phyloP scores from a whole-genome alignment of 192 early-diverging fungal genomes.

The Mortierella antarctica region DNA sequence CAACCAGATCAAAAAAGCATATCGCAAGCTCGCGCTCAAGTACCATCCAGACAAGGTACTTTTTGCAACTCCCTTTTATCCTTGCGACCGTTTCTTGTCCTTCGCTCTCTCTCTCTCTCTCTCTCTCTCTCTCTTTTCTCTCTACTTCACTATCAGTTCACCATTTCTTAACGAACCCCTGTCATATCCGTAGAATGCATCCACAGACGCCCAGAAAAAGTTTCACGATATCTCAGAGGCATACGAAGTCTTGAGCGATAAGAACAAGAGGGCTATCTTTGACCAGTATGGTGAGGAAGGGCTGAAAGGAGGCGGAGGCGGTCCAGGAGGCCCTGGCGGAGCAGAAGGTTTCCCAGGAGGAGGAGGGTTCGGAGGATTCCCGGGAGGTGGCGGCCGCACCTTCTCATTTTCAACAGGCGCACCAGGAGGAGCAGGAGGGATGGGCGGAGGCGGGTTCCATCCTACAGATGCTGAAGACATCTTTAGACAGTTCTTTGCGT shows the following conservation, averaged over 20 bases:
- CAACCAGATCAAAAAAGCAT: slow-evolving; percentile 83
- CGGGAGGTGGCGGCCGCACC: slow-evolving; percentile 67
- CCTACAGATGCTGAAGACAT: slow-evolving; percentile 89
- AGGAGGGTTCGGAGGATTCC: slow-evolving; percentile 53
- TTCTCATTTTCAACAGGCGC: slow-evolving; percentile 71
- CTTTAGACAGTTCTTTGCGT: slow-evolving; percentile 86
- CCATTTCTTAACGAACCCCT: neutral
- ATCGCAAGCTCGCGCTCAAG: slow-evolving; percentile 67
- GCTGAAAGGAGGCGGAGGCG: slow-evolving; percentile 77
- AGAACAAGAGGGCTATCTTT: slow-evolving; percentile 91
- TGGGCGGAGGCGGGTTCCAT: slow-evolving; percentile 64
- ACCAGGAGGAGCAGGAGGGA: slow-evolving; percentile 10
- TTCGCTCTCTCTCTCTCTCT: neutral
- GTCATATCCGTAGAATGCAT: slow-evolving; percentile 22
- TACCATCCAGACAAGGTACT: slow-evolving; percentile 58
- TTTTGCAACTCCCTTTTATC: no score
- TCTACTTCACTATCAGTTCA: neutral
- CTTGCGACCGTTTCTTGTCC: neutral
- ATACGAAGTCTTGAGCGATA: slow-evolving; percentile 94
- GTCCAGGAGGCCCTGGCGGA: slow-evolving; percentile 65
- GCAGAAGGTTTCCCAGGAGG: slow-evolving; percentile 62
- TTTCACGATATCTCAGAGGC: slow-evolving; percentile 99
- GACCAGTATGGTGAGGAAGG: slow-evolving; percentile 97
- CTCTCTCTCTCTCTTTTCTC: neutral
- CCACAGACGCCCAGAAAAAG: slow-evolving; percentile 71